These are phyloP conservation scores for Suillus ampliporus DNA, from an alignment of 768 basidiomycete species.

Conservation along the genomic window DNA sequence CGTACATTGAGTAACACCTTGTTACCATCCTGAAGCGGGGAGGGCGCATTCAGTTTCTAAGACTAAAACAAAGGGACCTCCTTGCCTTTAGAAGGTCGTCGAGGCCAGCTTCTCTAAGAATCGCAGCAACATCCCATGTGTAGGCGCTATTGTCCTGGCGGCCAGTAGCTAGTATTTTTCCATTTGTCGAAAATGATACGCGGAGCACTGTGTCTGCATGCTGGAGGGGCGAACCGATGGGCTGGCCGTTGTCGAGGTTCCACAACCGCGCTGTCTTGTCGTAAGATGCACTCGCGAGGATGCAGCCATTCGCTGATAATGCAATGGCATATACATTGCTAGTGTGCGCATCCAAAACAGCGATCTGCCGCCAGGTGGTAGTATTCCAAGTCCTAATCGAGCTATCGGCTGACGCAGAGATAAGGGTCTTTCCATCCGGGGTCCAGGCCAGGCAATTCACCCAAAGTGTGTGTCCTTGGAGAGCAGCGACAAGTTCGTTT, in stretches of 20 bases:
- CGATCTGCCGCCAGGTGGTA: no score
- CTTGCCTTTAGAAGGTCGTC: no score
- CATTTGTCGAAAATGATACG: no score
- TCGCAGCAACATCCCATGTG: no score
- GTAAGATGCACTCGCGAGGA: slow-evolving; percentile 18
- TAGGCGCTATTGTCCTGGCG: no score
- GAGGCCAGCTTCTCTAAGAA: no score
- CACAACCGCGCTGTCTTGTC: slow-evolving; percentile 15
- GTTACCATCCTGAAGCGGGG: no score
- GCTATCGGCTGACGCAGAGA: neutral
- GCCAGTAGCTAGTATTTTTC: no score
- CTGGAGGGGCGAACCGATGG: slow-evolving; percentile 7
- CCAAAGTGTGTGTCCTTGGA: neutral
- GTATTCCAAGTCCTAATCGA: neutral
- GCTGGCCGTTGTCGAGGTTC: slow-evolving; percentile 11
- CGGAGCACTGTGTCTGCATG: neutral
- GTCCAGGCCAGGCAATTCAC: neutral
- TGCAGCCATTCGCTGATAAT: slow-evolving; percentile 24
- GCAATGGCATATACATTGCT: slow-evolving; percentile 21
- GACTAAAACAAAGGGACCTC: no score
- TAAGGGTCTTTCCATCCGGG: neutral
- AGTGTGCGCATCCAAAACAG: no score
- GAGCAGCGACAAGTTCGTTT: slow-evolving; percentile 7
- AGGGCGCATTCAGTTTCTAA: no score
- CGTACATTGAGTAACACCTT: no score